phyloP scores from a whole-genome alignment of 139 green algal genomes.

The Parachlorella kessleri region DNA sequence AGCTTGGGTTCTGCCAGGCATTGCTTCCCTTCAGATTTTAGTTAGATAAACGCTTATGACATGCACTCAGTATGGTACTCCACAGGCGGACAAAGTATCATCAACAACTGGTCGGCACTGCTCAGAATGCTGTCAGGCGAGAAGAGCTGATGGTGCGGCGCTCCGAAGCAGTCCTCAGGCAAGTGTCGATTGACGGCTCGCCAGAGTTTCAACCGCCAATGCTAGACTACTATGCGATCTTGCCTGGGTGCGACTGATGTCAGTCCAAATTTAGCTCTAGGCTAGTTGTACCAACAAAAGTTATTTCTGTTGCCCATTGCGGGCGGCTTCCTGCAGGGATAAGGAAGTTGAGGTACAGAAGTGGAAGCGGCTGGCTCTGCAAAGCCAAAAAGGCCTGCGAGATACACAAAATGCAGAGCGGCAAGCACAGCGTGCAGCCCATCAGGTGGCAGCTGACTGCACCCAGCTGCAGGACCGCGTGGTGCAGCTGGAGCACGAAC shows the following conservation, averaged over 20 bases:
- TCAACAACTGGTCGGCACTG: background rate
- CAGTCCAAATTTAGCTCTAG: background rate
- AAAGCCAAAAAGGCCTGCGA: conserved; percentile 4
- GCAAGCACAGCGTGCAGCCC: background rate
- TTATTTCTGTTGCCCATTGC: too few relatives aligned
- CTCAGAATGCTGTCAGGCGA: background rate
- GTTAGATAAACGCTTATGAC: background rate
- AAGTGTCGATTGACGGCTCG: background rate
- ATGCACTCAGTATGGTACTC: background rate
- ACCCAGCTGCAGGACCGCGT: conserved; percentile 13
- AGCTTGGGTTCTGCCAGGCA: too few relatives aligned
- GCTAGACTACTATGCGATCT: too few relatives aligned
- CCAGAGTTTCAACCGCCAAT: too few relatives aligned
- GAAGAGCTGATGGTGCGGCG: background rate
- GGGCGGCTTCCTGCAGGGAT: conserved; percentile 10
- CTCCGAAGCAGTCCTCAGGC: background rate
- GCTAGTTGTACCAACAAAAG: background rate
- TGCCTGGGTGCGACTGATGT: too few relatives aligned
- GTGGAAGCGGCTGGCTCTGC: conserved; percentile 26
- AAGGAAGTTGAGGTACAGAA: conserved; percentile 10
- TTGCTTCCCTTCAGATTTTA: background rate
- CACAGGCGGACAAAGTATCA: background rate
- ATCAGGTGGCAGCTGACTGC: background rate
- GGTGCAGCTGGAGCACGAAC: background rate
- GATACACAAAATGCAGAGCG: conserved; percentile 5